Percentiles rank a stretch among this genome's conserved stretches.
These are phyloP conservation scores for Mortierella sp. DNA, from an alignment of 371 early-diverging fungal genomes.

Conservation along the genomic window DNA sequence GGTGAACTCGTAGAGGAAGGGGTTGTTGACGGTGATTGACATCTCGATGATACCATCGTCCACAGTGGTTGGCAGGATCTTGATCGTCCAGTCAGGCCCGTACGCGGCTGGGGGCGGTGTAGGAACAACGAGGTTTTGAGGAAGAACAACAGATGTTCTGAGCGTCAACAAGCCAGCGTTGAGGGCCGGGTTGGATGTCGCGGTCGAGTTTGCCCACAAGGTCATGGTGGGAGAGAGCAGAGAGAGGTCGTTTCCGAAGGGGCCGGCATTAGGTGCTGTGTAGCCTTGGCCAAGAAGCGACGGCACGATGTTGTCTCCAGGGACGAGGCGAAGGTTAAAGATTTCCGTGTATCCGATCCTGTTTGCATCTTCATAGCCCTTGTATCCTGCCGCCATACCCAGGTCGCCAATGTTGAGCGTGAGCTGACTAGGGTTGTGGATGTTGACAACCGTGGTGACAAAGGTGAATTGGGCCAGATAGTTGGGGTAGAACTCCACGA, in stretches of 20 bases:
- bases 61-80: conserved; percentile 5
- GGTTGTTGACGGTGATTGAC: conserved; percentile 8
- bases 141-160: neutral
- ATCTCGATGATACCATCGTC: conserved; percentile 18
- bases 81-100: neutral
- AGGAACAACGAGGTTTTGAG: neutral
- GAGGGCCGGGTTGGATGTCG: conserved; percentile 27
- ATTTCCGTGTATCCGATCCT: neutral
- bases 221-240: neutral
- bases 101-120: neutral
- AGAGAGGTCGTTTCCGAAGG: neutral
- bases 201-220: neutral
- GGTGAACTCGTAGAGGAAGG: neutral
- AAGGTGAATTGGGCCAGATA: neutral
- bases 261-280: neutral
- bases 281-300: neutral
- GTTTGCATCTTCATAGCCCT: neutral
- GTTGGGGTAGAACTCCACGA: neutral
- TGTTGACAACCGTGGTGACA: neutral
- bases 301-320: conserved; percentile 17
- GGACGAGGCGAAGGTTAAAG: conserved; percentile 11
- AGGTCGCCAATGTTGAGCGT: conserved; percentile 33
- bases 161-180: conserved; percentile 16
- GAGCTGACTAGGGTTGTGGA: conserved; percentile 41
- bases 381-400: neutral